A percentile compares a stretch with the other conserved stretches of the same genome.
phyloP scores from a whole-genome alignment of 106 monocot genomes.

The Apostasia ramifera region DNA sequence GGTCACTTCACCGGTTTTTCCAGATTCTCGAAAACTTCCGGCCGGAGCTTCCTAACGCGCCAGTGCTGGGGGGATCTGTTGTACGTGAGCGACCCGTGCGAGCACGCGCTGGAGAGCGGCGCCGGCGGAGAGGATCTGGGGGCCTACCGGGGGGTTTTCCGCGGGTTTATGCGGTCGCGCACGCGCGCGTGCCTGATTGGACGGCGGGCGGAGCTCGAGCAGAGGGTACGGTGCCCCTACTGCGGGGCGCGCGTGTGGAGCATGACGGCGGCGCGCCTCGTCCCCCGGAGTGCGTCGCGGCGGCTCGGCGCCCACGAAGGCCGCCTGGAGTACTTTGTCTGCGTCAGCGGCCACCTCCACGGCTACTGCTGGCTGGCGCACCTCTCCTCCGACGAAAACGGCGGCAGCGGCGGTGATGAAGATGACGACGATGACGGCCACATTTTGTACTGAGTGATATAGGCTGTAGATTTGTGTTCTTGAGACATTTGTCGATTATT shows the following conservation, averaged over 20 bases:
- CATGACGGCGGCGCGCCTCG: slow-evolving; percentile 57
- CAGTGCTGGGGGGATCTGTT: slow-evolving; percentile 46
- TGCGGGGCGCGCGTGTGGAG: slow-evolving; percentile 72
- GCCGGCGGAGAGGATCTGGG: slow-evolving; percentile 40
- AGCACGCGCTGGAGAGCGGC: slow-evolving; percentile 21
- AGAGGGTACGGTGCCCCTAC: slow-evolving; percentile 50
- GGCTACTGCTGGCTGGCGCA: slow-evolving; percentile 66
- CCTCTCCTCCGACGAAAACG: slow-evolving; percentile 31
- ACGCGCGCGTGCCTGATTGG: slow-evolving; percentile 44
- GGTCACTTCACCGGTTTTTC: slow-evolving; percentile 21
- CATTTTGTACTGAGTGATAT: no score
- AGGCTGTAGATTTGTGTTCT: no score
- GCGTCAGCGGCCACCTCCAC: slow-evolving; percentile 66
- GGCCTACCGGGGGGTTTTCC: slow-evolving; percentile 56
- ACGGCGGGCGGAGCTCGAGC: slow-evolving; percentile 39
- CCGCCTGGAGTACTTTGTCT: slow-evolving; percentile 58
- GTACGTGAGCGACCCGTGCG: slow-evolving; percentile 70
- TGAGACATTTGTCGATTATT: no score
- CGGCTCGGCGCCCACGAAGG: slow-evolving; percentile 41
- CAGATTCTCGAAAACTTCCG: slow-evolving; percentile 71
- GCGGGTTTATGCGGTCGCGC: slow-evolving; percentile 48
- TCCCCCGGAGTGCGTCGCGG: slow-evolving; percentile 45
- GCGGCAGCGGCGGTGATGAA: neutral
- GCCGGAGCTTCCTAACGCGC: slow-evolving; percentile 47
- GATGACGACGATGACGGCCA: slow-evolving; percentile 7